These are phyloP conservation scores for Calonectria hongkongensis DNA, from an alignment of 2,329 filamentous ascomycete genomes.

Conservation along the genomic window DNA sequence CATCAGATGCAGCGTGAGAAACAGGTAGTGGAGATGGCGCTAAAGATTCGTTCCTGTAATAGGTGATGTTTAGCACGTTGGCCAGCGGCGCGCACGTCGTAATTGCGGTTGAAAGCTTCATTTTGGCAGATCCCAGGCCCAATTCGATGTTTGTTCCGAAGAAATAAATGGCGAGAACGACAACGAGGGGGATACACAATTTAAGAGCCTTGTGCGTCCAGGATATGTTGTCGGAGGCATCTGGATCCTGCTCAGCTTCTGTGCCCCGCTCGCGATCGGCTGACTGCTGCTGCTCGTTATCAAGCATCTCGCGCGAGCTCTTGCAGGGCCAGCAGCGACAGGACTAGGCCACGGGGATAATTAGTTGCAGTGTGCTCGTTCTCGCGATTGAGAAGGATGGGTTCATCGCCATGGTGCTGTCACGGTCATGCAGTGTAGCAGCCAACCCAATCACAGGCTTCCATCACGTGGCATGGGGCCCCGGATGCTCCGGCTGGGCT, in stretches of 20 bases:
- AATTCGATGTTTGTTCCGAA: constrained; percentile 43
- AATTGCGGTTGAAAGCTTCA: constrained; percentile 46
- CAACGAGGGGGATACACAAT: constrained; percentile 43
- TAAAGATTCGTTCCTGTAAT: constrained; percentile 56
- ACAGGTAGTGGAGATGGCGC: constrained; percentile 59
- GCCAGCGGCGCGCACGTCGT: constrained; percentile 45
- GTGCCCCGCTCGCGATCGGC: constrained; percentile 27
- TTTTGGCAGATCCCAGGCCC: constrained; percentile 35
- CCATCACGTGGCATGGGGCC: constrained; percentile 31
- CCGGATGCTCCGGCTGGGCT: constrained; percentile 28
- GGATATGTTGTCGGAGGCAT: constrained; percentile 13
- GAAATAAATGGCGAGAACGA: constrained; percentile 45
- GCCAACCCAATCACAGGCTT: constrained; percentile 30
- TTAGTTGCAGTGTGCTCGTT: background rate
- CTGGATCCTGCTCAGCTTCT: background rate
- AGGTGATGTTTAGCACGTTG: constrained; percentile 59
- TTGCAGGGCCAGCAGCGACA: constrained; percentile 8
- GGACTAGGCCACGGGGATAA: background rate
- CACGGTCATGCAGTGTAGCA: constrained; percentile 2
- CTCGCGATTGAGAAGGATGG: constrained; percentile 7
- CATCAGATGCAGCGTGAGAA: constrained; percentile 59
- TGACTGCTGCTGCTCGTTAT: constrained; percentile 11
- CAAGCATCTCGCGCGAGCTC: constrained; percentile 29
- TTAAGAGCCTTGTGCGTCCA: constrained; percentile 44
- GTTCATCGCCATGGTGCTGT: background rate